A percentile compares a stretch with the other conserved stretches of the same genome.
Evolutionary conservation across 306 rosid species (phyloP).

Genomic region (Canavalia ensiformis): DNA sequence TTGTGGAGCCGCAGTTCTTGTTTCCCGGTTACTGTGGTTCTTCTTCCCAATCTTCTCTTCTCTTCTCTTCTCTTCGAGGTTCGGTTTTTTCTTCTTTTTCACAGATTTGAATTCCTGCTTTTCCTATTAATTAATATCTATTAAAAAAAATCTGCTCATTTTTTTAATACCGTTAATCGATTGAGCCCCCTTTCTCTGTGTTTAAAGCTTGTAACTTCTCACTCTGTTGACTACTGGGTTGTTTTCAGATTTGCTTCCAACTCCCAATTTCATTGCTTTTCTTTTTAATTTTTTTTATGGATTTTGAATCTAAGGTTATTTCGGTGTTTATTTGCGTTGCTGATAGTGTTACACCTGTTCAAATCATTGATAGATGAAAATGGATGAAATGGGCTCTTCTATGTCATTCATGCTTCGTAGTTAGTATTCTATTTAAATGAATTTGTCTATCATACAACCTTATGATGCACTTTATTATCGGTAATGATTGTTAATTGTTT

Average conservation of each 20-base stretch:
- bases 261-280: neutral
- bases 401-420: neutral
- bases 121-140: neutral
- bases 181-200: neutral
- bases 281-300: neutral
- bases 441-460: no score
- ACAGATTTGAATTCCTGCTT: conserved; percentile 10
- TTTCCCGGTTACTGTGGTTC: neutral
- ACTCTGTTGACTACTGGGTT: conserved; percentile 11
- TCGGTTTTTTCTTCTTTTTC: conserved; percentile 9
- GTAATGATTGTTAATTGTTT: no score
- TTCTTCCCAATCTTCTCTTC: neutral
- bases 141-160: conserved; percentile 2
- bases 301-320: conserved; percentile 34
- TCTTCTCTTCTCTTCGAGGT: conserved; percentile 35
- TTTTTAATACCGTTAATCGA: neutral
- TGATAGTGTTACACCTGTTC: neutral
- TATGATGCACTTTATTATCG: no score
- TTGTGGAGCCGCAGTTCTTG: conserved; percentile 7
- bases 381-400: neutral
- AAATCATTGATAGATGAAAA: neutral
- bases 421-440: neutral
- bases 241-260: conserved; percentile 27
- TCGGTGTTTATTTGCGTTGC: conserved; percentile 7
- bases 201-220: conserved; percentile 15